Evolutionary conservation across 2,329 filamentous ascomycete genomes (phyloP), one percentile per base, ranked within the genome.

Genomic region (Penicillium sp.): DNA sequence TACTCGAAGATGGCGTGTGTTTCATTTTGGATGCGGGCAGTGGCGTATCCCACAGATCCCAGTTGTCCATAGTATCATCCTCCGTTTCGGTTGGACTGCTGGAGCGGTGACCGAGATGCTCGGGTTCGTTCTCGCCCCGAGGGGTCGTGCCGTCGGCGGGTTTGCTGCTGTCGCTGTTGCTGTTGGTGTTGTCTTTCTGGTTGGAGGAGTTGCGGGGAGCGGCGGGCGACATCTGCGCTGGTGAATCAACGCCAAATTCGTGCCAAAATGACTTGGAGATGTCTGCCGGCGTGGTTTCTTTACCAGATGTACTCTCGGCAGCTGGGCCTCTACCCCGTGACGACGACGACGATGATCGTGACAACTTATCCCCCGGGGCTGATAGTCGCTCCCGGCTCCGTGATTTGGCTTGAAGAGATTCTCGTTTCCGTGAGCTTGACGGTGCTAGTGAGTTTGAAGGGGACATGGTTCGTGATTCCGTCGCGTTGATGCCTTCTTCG

Each of bases 401-500:
- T 24, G 69, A 70, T 16, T 61, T 63, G 33, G 66, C 68, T 23
- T 31, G 26, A 29, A 67, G 67, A 9, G 71, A 71, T 52, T 71
- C 67, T 40, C 66, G 66, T 48, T 67, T 67, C 36, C 67, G 66
- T 23, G 56, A 33, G 34, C 53, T 52, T 11, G 56, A 33, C 19
- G 59, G 59, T 42, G 55, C 55, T 47, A 64, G 40, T 33, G 62
- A 63, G 14, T 54, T 59, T 59, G 66, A 33, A n/a, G 64, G 58
- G 43, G 71, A 64, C 56, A 69, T 60, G 52, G 67, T 64, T 54
- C 75, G 62, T 56, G 74, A 68, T 56, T 74, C 72, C 29, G 76
- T 76, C 37, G 85, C 87, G 56, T 81, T 86, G 59, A 91, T 85
- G 14, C 87, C 90, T 76, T 99, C 94, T 51, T 99, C 94, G 21